Base-by-base conservation (phyloP, 2,329 filamentous ascomycete genomes). In the Penicillium sp. region DNA sequence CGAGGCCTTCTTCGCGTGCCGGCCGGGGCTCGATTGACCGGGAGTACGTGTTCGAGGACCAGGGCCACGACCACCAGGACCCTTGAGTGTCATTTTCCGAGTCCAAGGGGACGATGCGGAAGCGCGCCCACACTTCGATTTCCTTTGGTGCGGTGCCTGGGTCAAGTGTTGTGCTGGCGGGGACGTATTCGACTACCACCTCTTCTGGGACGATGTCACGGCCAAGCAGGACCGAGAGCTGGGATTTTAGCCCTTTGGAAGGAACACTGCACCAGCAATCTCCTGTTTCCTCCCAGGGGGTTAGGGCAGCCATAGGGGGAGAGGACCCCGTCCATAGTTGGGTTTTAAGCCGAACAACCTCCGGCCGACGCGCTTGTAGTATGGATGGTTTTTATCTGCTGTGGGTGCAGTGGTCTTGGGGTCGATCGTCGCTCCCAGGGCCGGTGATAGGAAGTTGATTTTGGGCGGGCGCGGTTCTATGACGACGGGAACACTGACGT, bases 251-350 rank as follows among this genome's bases (percentile, higher is more conserved):
- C 2, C 64, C 65, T 40, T 75, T 54, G 0, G 73, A 76, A 41
- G 66, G 62, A 8, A 72, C 67, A 4, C 85, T 82, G 66, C 91
- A 97, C 86, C 89, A 97, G 68, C 89, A 94, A 51, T 97, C 87
- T 16, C 86, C 87, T 27, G 85, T 78, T 40, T 95, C 87, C 8
- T 82, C 74, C 89, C 90, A 95, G 3, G 74, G 69, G 1, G 69
- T 63, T 2, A 95, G 74, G 0, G 86, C 88, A 0, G 74, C 66
- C n/a, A 71, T 59, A 0, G 77, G 75, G 75, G 69, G 16, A 58
- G 51, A 11, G 65, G 59, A 56, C 57, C 37, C 42, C 42, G 58
- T 43, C 56, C 44, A 13, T 14, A 37, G n/a, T 46, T 13, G 16
- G 32, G 27, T 6, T 26, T 22, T 1, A 46, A 8, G 8, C 35